Percentiles rank a stretch among this genome's conserved stretches.
phyloP scores from a whole-genome alignment of 1,284 basidiomycete genomes.

The Austroboletus niveus region DNA sequence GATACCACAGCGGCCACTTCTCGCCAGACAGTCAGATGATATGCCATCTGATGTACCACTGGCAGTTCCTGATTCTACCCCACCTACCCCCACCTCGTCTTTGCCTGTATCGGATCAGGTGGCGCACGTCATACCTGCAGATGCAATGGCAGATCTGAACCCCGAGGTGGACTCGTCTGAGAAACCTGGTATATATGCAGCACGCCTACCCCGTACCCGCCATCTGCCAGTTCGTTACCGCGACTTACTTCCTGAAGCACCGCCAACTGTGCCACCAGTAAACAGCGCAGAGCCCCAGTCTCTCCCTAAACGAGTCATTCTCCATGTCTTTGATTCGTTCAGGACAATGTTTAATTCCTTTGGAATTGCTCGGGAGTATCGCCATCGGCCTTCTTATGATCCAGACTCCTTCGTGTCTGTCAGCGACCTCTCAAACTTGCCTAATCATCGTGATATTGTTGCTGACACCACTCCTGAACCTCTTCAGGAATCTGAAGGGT shows the following conservation, averaged over 20 bases:
- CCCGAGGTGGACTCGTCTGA: no score
- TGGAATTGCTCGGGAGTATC: constrained; percentile 17
- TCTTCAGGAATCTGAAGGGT: not conserved
- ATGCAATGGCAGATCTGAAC: no score
- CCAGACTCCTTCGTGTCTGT: constrained; percentile 13
- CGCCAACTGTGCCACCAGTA: not conserved
- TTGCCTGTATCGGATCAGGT: no score
- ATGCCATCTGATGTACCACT: no score
- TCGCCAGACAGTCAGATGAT: no score
- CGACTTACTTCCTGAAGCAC: not conserved
- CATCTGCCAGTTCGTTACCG: not conserved
- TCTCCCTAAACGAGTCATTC: not conserved
- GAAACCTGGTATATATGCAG: not conserved
- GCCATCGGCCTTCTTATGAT: constrained; percentile 23
- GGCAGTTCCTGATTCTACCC: no score
- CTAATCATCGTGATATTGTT: not conserved
- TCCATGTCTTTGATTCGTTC: constrained; percentile 7
- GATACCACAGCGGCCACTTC: no score
- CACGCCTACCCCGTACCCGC: not conserved
- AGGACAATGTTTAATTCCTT: constrained; percentile 13
- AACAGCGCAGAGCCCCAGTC: not conserved
- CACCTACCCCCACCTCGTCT: no score
- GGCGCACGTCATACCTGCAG: no score
- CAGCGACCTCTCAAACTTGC: not conserved
- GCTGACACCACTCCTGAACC: not conserved